Evolutionary conservation across 371 early-diverging fungal genomes (phyloP), one percentile per base, ranked within the genome.

Genomic region (Apophysomyces ossiformis): DNA sequence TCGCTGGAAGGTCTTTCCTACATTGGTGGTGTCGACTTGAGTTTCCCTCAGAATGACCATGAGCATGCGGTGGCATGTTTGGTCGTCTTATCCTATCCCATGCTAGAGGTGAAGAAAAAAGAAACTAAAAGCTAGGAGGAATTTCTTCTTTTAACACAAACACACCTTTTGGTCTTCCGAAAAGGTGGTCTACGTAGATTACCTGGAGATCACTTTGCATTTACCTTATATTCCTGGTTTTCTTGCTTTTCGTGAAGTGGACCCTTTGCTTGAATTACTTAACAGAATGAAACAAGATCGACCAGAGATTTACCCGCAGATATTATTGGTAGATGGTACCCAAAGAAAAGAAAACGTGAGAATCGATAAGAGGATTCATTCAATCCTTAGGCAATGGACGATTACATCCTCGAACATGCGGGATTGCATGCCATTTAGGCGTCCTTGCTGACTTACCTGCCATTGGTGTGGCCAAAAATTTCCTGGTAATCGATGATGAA

Each of bases 401-500:
- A 7, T 73, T 96, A 41, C 98, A 97, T 72, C 96, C 96, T 21
- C 85, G 93, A 4, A 73, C 77, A 38, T 95, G 95, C 67, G 98
- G 98, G 4, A 87, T 92, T 2, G 98, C 97, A 15, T 87, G 93
- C 59, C 96, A 96, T 69, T 58, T 96, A 39, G 96, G 96, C 4
- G 90, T 94, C 0, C 65, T 88, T 12, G 73, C 87, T 5, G 73
- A 89, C 62, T 70, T 87, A 38, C 92, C 93, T 0, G 92, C 94
- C 0, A 79, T 95, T n/a, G 97, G 96, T 5, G 88, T 96, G 13
- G 94, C 87, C 16, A 97, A 97, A 66, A 96, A 95, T 77, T 91
- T 93, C 70, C 71, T 96, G 35, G 85, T 88, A 45, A 87, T 96
- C 44, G 79, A 78, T 5, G 81, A 71, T 9, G 75, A 75, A 21